Evolutionary conservation across 345 rosid genomes (phyloP), one percentile per base, ranked within the genome.

Genomic region (Eucalyptus curtisii): DNA sequence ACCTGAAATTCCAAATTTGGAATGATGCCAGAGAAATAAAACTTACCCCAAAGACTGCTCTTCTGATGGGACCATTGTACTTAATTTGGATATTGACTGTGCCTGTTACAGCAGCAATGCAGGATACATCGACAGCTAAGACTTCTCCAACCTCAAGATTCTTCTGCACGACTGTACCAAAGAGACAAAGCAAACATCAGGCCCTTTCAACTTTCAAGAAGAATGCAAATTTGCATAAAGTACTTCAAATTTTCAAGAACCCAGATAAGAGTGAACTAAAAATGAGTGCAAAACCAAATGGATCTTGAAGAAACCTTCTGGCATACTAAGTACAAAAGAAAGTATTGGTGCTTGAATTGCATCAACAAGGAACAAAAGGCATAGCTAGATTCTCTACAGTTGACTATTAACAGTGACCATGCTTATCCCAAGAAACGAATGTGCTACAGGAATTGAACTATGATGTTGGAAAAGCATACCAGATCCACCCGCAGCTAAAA

Each of bases 401-500:
- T 37, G 47, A 86, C 52, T 47, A 15, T 79, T 30, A 44, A 76
- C 71, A 86, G 15, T 47, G 15, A 66, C 10, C 53, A 6, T 12
- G 33, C 31, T 45, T 66, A 31, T 48, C 59, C 49, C 27, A 59
- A 53, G 16, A 31, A 87, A 57, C n/a, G 24, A 42, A 17, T 88
- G 53, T 88, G 48, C 25, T 64, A 55, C 53, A 55, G 57, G 49
- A 57, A 71, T 64, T 45, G 49, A 85, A 50, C 80, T 86, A 86
- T 57, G 45, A 55, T 37, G 57, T 20, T 30, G 85, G 79, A 88
- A 68, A 89, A 45, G 86, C 93, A 90, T 97, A 98, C 99, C 99
- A 90, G 99, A 95, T 94, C 99, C 99, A 91, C 99, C 98, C 7
- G 96, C 99, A 55, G 94, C 89, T 90, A 98, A 94, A 90, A 98